Conservation (phyloP, 352 stramenopile species). For the Phytopythium kandeliae region DNA sequence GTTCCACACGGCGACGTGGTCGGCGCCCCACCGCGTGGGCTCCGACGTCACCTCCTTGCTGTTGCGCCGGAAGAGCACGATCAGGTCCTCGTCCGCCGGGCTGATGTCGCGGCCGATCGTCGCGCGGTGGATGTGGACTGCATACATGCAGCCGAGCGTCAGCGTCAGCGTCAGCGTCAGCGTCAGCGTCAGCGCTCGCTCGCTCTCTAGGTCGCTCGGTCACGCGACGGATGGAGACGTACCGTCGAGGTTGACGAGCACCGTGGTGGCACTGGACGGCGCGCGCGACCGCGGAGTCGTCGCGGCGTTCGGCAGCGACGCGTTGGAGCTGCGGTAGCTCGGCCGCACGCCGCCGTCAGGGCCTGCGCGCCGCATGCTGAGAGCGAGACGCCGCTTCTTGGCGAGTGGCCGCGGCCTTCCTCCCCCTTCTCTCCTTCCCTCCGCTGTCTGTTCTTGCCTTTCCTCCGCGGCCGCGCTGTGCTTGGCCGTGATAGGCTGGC, state of each 20-base stretch:
- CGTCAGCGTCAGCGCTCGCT: too few species aligned
- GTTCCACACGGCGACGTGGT: constrained; percentile 74
- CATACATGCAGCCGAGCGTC: too few species aligned
- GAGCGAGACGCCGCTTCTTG: too few species aligned
- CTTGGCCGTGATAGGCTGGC: too few species aligned
- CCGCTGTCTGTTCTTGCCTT: too few species aligned
- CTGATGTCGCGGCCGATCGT: constrained; percentile 74
- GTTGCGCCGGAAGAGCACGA: constrained; percentile 81
- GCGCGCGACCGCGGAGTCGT: background rate
- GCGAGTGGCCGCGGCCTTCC: background rate
- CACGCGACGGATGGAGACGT: too few species aligned
- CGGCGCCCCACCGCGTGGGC: constrained; percentile 51
- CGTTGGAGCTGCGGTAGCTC: constrained; percentile 19
- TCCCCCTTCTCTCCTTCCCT: too few species aligned
- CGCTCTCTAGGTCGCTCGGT: too few species aligned
- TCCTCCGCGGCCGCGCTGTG: too few species aligned
- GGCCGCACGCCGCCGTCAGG: constrained; percentile 8
- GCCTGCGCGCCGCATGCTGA: constrained; percentile 2
- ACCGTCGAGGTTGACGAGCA: constrained; percentile 71
- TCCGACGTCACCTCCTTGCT: constrained; percentile 75
- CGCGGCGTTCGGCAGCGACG: constrained; percentile 1
- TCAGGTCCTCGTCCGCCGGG: constrained; percentile 62
- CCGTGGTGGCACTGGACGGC: constrained; percentile 14
- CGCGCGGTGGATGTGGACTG: constrained; percentile 59
- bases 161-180: too few species aligned